Conservation (phyloP, 768 basidiomycete genomes). For the Mycena indigotica region DNA sequence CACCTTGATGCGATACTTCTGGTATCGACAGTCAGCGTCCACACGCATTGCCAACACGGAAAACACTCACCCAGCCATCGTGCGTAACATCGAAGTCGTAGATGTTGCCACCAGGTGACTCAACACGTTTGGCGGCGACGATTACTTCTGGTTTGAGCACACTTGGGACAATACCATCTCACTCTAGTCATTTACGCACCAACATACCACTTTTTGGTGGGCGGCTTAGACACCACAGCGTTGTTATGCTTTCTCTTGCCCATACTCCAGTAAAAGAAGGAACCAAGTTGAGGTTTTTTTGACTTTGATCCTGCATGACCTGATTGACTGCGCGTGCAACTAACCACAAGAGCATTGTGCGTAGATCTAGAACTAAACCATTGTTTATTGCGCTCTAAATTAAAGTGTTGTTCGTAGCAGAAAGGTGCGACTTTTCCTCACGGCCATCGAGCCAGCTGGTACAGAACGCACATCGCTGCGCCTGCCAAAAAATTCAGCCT, state of each 20-base stretch:
- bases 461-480: slow-evolving; percentile 43
- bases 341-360: too few species aligned
- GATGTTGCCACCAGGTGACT: neutral
- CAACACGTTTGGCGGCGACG: neutral
- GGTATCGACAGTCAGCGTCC: neutral
- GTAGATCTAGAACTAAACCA: too few species aligned
- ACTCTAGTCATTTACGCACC: neutral
- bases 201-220: neutral
- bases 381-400: too few species aligned
- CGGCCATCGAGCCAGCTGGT: slow-evolving; percentile 46
- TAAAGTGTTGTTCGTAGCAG: neutral
- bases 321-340: too few species aligned
- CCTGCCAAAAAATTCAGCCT: slow-evolving; percentile 25
- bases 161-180: neutral
- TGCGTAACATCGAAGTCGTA: neutral
- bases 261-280: too few species aligned
- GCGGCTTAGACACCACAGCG: neutral
- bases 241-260: neutral
- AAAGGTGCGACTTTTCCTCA: slow-evolving; percentile 33
- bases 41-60: neutral
- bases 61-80: neutral
- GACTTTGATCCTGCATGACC: too few species aligned
- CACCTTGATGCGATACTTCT: neutral
- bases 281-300: too few species aligned
- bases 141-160: neutral